Evolutionary conservation across 352 stramenopile genomes (phyloP), one percentile per base, ranked within the genome.

Genomic region (Thraustochytrium striatum): DNA sequence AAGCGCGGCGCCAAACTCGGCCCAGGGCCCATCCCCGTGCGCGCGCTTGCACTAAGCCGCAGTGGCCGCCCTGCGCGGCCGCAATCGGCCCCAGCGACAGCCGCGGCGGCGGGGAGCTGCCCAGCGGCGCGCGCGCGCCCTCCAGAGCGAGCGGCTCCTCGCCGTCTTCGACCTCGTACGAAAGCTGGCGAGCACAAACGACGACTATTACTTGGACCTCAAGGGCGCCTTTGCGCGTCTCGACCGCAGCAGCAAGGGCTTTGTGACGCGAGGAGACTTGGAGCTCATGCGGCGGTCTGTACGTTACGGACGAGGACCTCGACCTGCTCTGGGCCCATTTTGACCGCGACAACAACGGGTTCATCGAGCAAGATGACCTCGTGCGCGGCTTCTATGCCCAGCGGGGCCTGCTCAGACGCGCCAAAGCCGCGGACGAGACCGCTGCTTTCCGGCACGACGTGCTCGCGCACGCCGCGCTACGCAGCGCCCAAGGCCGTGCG

Each of bases 301-400:
- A 41, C 2, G 41, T 75, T 21, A 35, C 65, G 39, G 25, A 32
- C 13, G 52, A 75, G n/a, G 65, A 75, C 52, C n/a, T 36, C 50
- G 35, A 1, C 33, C 21, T 75, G n/a, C 13, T 75, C 9, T 75
- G 65, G 65, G 61, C 44, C 19, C 65, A 75, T 3, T 39, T 75
- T 41, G 65, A 75, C 36, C 65, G 65, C 8, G 35, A 75, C 25
- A 19, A 70, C 21, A 30, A 30, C 5, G 65, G 65, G 8, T 75
- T 75, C 36, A 32, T 75, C 5, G 2, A 19, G 5, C 58, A 75
- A 25, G 65, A 75, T 25, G 52, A 58, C 39, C 44, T 75, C 44
- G 65, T 75, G 25, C 61, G 44, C 33, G 65, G 65, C 43, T 75
- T 70, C 30, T 75, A 75, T 38, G 68, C 58, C 39, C 43, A 75